Evolutionary conservation across 2,329 filamentous ascomycete species (phyloP).

Genomic region (Exophiala calicioides): DNA sequence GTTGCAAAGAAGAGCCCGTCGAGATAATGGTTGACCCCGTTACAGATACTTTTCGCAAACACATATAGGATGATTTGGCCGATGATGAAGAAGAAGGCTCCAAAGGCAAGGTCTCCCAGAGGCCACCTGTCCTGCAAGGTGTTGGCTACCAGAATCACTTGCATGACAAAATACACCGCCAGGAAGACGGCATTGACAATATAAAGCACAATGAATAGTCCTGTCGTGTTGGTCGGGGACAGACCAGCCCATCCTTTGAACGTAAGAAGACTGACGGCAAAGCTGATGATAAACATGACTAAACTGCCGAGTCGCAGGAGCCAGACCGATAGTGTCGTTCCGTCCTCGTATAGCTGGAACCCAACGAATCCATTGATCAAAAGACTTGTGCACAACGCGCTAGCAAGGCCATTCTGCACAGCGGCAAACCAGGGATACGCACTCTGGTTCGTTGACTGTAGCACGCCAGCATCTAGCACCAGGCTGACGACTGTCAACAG

Average conservation of each 20-base stretch:
- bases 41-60: constrained; percentile 82
- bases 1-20: constrained; percentile 95
- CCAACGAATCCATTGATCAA: constrained; percentile 98
- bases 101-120: constrained; percentile 85
- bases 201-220: constrained; percentile 89
- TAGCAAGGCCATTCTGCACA: constrained; percentile 79
- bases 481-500: constrained; percentile 85
- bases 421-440: constrained; percentile 91
- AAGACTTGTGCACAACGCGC: constrained; percentile 82
- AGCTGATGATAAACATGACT: constrained; percentile 81
- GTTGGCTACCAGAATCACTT: constrained; percentile 81
- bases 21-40: constrained; percentile 82
- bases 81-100: constrained; percentile 84
- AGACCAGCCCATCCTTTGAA: constrained; percentile 91
- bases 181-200: constrained; percentile 86
- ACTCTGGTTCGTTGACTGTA: constrained; percentile 71
- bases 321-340: constrained; percentile 91
- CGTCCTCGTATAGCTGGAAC: constrained; percentile 97
- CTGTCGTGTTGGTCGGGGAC: constrained; percentile 79
- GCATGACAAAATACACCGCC: constrained; percentile 81
- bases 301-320: constrained; percentile 77
- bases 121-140: constrained; percentile 96
- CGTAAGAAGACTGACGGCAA: constrained; percentile 83
- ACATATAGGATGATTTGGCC: constrained; percentile 93
- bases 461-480: constrained; percentile 87